phyloP scores from a whole-genome alignment of 371 early-diverging fungal genomes.

The Mortierella sp. region DNA sequence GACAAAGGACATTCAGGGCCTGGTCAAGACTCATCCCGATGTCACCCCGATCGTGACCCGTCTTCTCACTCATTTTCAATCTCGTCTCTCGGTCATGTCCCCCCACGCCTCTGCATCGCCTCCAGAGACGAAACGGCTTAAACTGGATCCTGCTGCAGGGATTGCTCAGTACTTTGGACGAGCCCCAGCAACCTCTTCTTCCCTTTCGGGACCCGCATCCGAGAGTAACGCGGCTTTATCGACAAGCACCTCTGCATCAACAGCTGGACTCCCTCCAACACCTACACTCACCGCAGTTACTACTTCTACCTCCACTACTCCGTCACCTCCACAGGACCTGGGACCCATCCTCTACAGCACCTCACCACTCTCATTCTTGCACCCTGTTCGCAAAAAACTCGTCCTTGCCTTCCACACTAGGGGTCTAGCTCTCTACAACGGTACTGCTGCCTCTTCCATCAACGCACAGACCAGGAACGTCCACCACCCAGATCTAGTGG shows the following conservation, averaged over 20 bases:
- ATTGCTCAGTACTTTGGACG: slow-evolving; percentile 27
- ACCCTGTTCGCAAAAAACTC: slow-evolving; percentile 48
- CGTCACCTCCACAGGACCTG: slow-evolving; percentile 9
- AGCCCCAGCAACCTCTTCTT: neutral
- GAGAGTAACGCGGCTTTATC: too few relatives aligned
- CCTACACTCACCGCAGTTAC: neutral
- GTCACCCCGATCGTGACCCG: slow-evolving; percentile 29
- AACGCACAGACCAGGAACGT: neutral
- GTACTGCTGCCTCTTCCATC: slow-evolving; percentile 18
- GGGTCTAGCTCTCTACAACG: slow-evolving; percentile 22
- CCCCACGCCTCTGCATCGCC: neutral
- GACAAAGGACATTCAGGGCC: slow-evolving; percentile 19
- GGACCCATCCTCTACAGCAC: slow-evolving; percentile 44
- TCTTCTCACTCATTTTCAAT: slow-evolving; percentile 27
- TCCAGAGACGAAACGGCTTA: slow-evolving; percentile 6
- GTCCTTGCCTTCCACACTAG: slow-evolving; percentile 24
- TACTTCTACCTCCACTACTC: neutral
- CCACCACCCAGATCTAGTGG: slow-evolving; percentile 10
- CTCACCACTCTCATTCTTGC: slow-evolving; percentile 37
- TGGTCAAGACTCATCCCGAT: slow-evolving; percentile 29
- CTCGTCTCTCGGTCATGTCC: too few relatives aligned
- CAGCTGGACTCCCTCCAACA: slow-evolving; percentile 4
- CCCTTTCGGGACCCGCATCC: too few relatives aligned
- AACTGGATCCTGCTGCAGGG: slow-evolving; percentile 14
- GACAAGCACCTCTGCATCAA: slow-evolving; percentile 1